Evolutionary conservation across 176 grass and related monocot genomes (phyloP), one percentile per base, ranked within the genome.

Genomic region (Aegilops bicornis): DNA sequence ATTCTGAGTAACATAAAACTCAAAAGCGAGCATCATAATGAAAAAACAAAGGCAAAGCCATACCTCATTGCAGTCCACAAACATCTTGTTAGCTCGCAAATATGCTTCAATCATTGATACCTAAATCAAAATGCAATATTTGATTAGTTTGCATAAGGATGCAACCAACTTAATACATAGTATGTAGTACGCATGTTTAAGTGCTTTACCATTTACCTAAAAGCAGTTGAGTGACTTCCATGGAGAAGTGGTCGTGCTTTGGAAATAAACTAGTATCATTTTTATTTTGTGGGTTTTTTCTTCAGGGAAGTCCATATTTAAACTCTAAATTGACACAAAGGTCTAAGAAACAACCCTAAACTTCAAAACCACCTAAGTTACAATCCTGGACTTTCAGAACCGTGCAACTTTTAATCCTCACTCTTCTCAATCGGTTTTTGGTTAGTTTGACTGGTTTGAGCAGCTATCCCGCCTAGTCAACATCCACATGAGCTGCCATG

Each of bases 61-160:
- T 91, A 97, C 96, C 90, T 94, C 91, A 64, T 78, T 94, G 67
- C 95, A 95, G 59, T 98, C 93, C 30, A 98, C 86, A 94, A 98
- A 95, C 91, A 98, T 94, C 5, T 93, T 92, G 74, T 98, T 98
- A 50, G 96, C 91, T 77, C 93, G 87, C 56, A 98, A 82, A 70
- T 98, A 98, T 29, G 93, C 81, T 84, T 98, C 93, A n/a, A 98
- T 95, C 96, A 98, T 94, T 1, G 91, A 90, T n/a, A 98, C 89
- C 96, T 98, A 89, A 67, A 71, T 62, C 4, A 82, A 61, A 80
- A 87, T n/a, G 22, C 10, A 82, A 89, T 33, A 73, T 47, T 78
- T 58, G 54, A 58, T 58, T 15, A 36, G 19, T 47, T 88, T 78
- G 45, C 4, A 63, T 12, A 52, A 83, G 35, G 10, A 35, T 73